A percentile compares a stretch with the other conserved stretches of the same genome.
Evolutionary conservation across 1,284 basidiomycete species (phyloP).

Genomic region (Microbotryomycetes sp.): DNA sequence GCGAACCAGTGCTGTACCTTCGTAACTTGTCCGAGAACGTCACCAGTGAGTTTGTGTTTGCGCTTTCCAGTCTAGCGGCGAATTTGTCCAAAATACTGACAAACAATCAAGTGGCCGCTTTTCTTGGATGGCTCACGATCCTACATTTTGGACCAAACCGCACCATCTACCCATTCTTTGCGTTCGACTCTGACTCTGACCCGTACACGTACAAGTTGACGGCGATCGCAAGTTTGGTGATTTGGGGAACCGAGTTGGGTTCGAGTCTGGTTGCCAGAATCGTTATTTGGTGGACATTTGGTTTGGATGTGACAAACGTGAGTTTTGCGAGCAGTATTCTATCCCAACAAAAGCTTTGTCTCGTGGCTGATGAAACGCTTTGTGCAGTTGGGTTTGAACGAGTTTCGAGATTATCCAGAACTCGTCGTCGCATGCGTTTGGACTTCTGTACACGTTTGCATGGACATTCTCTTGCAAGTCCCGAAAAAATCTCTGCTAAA

Average conservation of each 20-base stretch:
- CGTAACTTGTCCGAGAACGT: slow-evolving; percentile 52
- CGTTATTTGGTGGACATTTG: slow-evolving; percentile 45
- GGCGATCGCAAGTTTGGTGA: slow-evolving; percentile 47
- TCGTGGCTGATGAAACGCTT: neutral
- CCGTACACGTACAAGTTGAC: slow-evolving; percentile 53
- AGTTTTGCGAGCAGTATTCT: neutral
- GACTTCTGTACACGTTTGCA: slow-evolving; percentile 50
- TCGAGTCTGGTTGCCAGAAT: slow-evolving; percentile 46
- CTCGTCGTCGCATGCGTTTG: slow-evolving; percentile 44
- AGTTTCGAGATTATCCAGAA: slow-evolving; percentile 47
- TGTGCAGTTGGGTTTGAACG: slow-evolving; percentile 44
- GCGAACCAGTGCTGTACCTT: slow-evolving; percentile 44
- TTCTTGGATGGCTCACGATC: slow-evolving; percentile 45
- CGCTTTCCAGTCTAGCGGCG: slow-evolving; percentile 8
- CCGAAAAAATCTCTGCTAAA: neutral
- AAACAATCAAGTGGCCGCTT: slow-evolving; percentile 27
- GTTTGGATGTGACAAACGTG: slow-evolving; percentile 47
- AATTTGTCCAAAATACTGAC: neutral
- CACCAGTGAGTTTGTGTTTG: slow-evolving; percentile 45
- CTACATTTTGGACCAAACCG: slow-evolving; percentile 50
- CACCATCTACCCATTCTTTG: slow-evolving; percentile 52
- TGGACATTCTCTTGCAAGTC: slow-evolving; percentile 51
- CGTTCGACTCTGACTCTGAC: slow-evolving; percentile 44
- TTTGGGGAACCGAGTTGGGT: slow-evolving; percentile 50
- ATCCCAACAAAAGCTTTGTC: no score